A percentile compares a stretch with the other conserved stretches of the same genome.
Evolutionary conservation across 306 rosid genomes (phyloP).

Genomic region (Acmispon strigosus): DNA sequence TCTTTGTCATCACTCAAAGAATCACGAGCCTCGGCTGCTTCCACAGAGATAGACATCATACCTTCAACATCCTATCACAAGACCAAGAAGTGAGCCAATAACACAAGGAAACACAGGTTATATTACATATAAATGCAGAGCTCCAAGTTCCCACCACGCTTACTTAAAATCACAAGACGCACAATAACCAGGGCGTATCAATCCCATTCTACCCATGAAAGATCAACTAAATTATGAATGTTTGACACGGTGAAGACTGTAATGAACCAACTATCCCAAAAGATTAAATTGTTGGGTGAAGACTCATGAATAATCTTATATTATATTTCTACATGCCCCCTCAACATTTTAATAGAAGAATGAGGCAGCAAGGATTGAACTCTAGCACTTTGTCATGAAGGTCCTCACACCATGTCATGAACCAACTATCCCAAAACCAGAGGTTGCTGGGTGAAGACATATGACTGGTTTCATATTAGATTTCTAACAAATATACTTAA

Average conservation of each 20-base stretch:
- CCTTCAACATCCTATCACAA: constrained; percentile 91
- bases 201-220: not conserved
- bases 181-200: not conserved
- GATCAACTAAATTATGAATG: constrained; percentile 14
- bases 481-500: not conserved
- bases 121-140: not conserved
- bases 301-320: too few relatives aligned
- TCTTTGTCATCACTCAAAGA: constrained; percentile 89
- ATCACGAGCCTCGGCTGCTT: constrained; percentile 91
- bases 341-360: too few relatives aligned
- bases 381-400: too few relatives aligned
- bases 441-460: too few relatives aligned
- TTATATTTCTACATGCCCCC: too few relatives aligned
- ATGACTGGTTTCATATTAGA: too few relatives aligned
- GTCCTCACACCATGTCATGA: too few relatives aligned
- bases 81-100: constrained; percentile 34
- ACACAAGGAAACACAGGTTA: constrained; percentile 4
- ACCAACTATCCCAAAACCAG: too few relatives aligned
- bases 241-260: constrained; percentile 9
- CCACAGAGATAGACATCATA: constrained; percentile 97
- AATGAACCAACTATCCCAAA: too few relatives aligned
- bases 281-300: too few relatives aligned
- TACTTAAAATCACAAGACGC: constrained; percentile 12
- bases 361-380: too few relatives aligned
- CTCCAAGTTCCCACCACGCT: not conserved